These are phyloP conservation scores for Penicillium simplicissimum DNA, from an alignment of 495 filamentous ascomycete species.

Conservation along the genomic window DNA sequence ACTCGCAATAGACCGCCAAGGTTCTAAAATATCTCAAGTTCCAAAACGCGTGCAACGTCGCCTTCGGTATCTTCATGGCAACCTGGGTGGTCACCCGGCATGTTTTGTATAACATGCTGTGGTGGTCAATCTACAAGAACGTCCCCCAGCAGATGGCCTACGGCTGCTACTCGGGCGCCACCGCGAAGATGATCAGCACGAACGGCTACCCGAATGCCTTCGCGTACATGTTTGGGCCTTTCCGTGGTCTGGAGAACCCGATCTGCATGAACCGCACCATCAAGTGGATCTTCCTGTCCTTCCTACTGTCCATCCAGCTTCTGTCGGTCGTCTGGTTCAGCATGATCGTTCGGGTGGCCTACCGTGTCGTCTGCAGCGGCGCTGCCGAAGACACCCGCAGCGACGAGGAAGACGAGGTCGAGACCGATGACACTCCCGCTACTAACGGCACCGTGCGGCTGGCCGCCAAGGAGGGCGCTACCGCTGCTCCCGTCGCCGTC, in stretches of 20 bases:
- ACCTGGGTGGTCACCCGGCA: conserved; percentile 86
- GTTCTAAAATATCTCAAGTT: conserved; percentile 86
- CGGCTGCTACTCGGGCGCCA: conserved; percentile 69
- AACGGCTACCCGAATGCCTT: conserved; percentile 58
- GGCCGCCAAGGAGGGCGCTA: conserved; percentile 30
- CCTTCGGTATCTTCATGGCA: conserved; percentile 84
- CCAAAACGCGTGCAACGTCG: conserved; percentile 72
- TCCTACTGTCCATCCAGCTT: conserved; percentile 75
- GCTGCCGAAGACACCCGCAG: conserved; percentile 83
- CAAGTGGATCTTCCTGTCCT: conserved; percentile 70
- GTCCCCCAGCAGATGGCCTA: conserved; percentile 59
- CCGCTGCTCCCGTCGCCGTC: conserved; percentile 21
- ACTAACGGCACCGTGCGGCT: conserved; percentile 44
- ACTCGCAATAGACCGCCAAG: conserved; percentile 71
- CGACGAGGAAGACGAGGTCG: conserved; percentile 77
- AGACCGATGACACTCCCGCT: conserved; percentile 42
- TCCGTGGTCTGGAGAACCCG: conserved; percentile 63
- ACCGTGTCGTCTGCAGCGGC: conserved; percentile 71
- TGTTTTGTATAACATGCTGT: conserved; percentile 72
- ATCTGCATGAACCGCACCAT: conserved; percentile 76
- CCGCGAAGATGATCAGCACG: conserved; percentile 53
- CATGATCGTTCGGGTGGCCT: conserved; percentile 81
- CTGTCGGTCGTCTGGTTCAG: conserved; percentile 86
- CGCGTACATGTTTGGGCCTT: conserved; percentile 67
- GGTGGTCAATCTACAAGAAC: conserved; percentile 79